Percentiles rank a stretch among this genome's conserved stretches.
phyloP scores from a whole-genome alignment of 2,329 filamentous ascomycete species.

The Pseudogymnoascus sp. region DNA sequence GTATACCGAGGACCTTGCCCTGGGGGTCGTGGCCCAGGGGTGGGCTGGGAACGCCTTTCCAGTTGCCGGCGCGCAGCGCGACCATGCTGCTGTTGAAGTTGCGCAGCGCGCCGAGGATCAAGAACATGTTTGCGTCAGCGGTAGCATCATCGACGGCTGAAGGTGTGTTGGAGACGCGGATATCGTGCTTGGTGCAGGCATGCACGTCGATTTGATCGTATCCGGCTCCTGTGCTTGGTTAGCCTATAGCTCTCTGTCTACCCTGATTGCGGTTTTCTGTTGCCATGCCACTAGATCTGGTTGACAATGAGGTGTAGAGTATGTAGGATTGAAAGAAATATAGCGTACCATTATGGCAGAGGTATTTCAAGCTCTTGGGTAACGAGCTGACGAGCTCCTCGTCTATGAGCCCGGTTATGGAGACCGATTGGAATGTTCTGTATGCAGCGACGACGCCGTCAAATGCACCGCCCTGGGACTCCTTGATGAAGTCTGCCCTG shows the following conservation, averaged over 20 bases:
- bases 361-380: conserved; percentile 47
- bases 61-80: conserved; percentile 58
- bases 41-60: conserved; percentile 52
- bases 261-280: neutral
- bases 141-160: conserved; percentile 75
- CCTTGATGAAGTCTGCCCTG: conserved; percentile 60
- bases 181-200: conserved; percentile 58
- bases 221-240: conserved; percentile 54
- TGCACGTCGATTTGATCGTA: conserved; percentile 76
- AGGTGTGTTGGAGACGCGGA: conserved; percentile 76
- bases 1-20: conserved; percentile 70
- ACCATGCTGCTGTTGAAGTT: conserved; percentile 62
- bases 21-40: conserved; percentile 69
- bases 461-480: conserved; percentile 58
- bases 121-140: conserved; percentile 72
- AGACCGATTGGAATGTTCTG: conserved; percentile 61
- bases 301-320: neutral
- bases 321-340: conserved; percentile 4
- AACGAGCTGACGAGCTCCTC: conserved; percentile 57
- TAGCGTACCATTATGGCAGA: conserved; percentile 52
- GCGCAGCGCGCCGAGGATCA: conserved; percentile 72
- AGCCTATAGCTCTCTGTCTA: neutral
- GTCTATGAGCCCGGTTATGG: conserved; percentile 63
- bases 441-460: conserved; percentile 60
- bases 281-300: neutral